phyloP scores from a whole-genome alignment of 768 basidiomycete genomes.

The Termitomyces sp. region DNA sequence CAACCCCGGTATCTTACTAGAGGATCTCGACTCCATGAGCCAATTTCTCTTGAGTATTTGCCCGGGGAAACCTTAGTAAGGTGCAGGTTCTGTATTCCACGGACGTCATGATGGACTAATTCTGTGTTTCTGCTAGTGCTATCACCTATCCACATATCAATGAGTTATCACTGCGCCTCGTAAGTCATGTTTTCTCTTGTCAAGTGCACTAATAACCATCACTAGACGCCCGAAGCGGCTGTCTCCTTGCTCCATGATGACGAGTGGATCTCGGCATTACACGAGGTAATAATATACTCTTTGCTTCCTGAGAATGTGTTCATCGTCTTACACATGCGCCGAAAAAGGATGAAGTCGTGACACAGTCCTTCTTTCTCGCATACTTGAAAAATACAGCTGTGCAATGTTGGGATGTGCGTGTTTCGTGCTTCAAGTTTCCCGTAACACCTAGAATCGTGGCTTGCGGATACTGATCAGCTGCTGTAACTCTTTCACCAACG shows the following conservation, averaged over 20 bases:
- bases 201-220: background rate
- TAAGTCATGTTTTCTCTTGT: background rate
- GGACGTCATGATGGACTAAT: background rate
- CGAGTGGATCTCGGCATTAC: conserved; percentile 11
- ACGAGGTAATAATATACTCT: conserved; percentile 6
- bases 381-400: background rate
- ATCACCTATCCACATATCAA: conserved; percentile 15
- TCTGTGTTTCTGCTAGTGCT: conserved; percentile 1
- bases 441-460: background rate
- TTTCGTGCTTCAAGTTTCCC: background rate
- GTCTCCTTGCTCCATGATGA: conserved; percentile 15
- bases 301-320: background rate
- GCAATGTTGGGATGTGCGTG: conserved; percentile 1
- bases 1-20: background rate
- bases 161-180: conserved; percentile 9
- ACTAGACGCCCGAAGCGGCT: conserved; percentile 5
- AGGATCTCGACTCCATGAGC: background rate
- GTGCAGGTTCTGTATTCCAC: background rate
- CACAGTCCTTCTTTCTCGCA: background rate
- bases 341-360: conserved; percentile 1
- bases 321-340: background rate
- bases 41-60: conserved; percentile 1
- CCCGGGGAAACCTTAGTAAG: conserved; percentile 1
- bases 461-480: background rate
- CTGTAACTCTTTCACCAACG: background rate